phyloP scores from a whole-genome alignment of 1,284 basidiomycete genomes.

The Irpex sp. region DNA sequence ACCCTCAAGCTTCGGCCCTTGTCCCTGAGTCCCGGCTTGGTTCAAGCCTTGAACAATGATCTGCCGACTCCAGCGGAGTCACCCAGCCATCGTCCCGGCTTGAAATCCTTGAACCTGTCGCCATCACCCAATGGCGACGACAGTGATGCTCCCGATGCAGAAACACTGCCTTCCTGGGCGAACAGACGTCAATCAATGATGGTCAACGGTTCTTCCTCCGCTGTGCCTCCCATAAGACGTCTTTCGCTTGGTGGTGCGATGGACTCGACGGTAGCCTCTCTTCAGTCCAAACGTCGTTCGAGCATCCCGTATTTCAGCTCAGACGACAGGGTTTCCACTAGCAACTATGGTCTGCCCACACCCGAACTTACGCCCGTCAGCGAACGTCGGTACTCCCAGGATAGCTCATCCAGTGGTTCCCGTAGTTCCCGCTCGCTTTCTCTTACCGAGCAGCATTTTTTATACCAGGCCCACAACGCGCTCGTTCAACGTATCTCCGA shows the following conservation, averaged over 20 bases:
- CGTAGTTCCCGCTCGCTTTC: conserved; percentile 46
- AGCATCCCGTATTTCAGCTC: conserved; percentile 73
- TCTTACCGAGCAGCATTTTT: conserved; percentile 74
- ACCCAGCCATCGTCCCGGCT: conserved; percentile 36
- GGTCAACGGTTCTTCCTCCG: conserved; percentile 21
- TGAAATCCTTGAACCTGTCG: conserved; percentile 49
- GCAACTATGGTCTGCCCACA: conserved; percentile 53
- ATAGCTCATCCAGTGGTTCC: conserved; percentile 28
- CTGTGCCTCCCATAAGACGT: conserved; percentile 20
- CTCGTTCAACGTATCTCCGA: conserved; percentile 77
- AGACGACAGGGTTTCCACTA: conserved; percentile 33
- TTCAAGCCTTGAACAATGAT: conserved; percentile 33
- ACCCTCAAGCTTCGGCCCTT: conserved; percentile 68
- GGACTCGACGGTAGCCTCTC: conserved; percentile 8
- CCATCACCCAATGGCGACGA: conserved; percentile 27
- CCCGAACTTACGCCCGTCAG: conserved; percentile 69
- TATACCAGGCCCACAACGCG: conserved; percentile 76
- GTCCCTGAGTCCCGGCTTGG: conserved; percentile 53
- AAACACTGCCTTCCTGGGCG: conserved; percentile 14
- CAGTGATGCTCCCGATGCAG: conserved; percentile 22
- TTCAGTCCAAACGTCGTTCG: conserved; percentile 39
- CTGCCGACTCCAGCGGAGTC: conserved; percentile 55
- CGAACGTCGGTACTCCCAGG: conserved; percentile 21
- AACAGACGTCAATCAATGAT: conserved; percentile 28
- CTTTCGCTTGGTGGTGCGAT: conserved; percentile 20